Percentiles rank a stretch among this genome's conserved stretches.
These are phyloP conservation scores for Strobilomyces dryophilus DNA, from an alignment of 768 basidiomycete species.

Conservation along the genomic window DNA sequence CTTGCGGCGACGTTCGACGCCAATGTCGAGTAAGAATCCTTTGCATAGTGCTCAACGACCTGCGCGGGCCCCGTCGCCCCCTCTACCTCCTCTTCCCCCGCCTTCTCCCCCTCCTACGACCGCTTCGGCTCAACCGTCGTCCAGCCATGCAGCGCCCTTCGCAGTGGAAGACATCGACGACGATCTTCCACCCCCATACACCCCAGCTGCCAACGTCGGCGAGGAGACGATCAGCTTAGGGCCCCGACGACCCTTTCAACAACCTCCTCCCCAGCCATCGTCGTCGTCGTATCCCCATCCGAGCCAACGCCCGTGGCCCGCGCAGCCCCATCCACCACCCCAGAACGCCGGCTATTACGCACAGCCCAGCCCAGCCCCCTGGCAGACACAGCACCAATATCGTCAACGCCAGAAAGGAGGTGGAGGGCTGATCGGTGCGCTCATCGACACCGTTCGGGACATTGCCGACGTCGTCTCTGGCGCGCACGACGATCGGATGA, in stretches of 20 bases:
- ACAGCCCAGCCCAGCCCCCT: slow-evolving; percentile 14
- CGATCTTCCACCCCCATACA: slow-evolving; percentile 72
- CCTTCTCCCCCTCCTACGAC: neutral
- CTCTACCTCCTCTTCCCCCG: slow-evolving; percentile 3
- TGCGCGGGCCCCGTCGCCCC: neutral
- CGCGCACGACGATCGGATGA: slow-evolving; percentile 15
- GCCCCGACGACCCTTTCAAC: slow-evolving; percentile 60
- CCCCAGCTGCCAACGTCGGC: slow-evolving; percentile 52
- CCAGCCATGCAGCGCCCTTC: neutral
- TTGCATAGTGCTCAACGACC: slow-evolving; percentile 7
- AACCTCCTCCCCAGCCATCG: slow-evolving; percentile 15
- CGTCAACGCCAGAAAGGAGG: slow-evolving; percentile 12
- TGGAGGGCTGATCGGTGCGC: slow-evolving; percentile 26
- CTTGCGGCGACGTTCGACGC: neutral
- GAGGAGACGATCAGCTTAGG: slow-evolving; percentile 63
- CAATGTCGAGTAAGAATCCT: slow-evolving; percentile 20
- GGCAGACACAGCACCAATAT: slow-evolving; percentile 21
- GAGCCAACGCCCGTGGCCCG: neutral
- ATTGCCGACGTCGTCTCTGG: slow-evolving; percentile 29
- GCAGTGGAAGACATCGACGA: slow-evolving; percentile 33
- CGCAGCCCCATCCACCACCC: neutral
- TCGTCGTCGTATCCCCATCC: neutral
- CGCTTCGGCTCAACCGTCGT: neutral
- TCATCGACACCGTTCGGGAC: slow-evolving; percentile 26
- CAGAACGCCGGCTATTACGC: slow-evolving; percentile 1